Percentiles rank a stretch among this genome's conserved stretches.
phyloP scores from a whole-genome alignment of 2,329 filamentous ascomycete genomes.

The Ophiostoma fasciatum region DNA sequence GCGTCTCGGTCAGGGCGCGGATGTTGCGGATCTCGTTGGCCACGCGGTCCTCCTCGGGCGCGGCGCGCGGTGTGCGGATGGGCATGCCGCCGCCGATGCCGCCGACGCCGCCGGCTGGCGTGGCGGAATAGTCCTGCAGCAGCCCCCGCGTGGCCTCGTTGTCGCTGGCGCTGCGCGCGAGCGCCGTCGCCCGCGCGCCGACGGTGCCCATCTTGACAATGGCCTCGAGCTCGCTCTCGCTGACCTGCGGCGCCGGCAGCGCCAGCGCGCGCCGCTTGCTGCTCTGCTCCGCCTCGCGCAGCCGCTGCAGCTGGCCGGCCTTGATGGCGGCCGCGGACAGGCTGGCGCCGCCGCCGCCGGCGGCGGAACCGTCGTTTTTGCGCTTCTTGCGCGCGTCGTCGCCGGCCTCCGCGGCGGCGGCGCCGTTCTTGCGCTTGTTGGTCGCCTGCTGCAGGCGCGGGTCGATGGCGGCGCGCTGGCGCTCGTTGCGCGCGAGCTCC shows the following conservation, averaged over 20 bases:
- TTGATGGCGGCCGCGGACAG: constrained; percentile 72
- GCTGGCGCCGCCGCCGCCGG: constrained; percentile 55
- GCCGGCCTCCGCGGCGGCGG: constrained; percentile 57
- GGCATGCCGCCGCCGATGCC: constrained; percentile 40
- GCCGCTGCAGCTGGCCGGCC: constrained; percentile 85
- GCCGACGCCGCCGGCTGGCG: constrained; percentile 56
- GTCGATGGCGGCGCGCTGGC: constrained; percentile 72
- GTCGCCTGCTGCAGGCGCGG: constrained; percentile 69
- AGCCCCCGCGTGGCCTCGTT: constrained; percentile 75
- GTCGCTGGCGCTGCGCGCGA: constrained; percentile 64
- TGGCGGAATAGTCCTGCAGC: constrained; percentile 70
- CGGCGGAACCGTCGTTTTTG: constrained; percentile 80
- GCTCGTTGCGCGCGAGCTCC: constrained; percentile 68
- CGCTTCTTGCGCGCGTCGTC: constrained; percentile 44
- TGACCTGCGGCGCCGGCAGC: constrained; percentile 78
- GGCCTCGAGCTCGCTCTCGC: constrained; percentile 84
- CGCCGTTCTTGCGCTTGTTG: constrained; percentile 86
- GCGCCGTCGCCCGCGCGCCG: constrained; percentile 66
- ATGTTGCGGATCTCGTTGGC: constrained; percentile 96
- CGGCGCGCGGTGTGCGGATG: constrained; percentile 81
- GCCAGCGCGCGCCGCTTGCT: constrained; percentile 79
- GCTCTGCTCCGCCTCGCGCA: constrained; percentile 91
- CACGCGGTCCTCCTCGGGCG: constrained; percentile 86
- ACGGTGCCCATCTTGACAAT: constrained; percentile 98
- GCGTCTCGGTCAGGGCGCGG: constrained; percentile 76